Conservation (phyloP, 2,329 filamentous ascomycete genomes). For the Talaromyces rugulosus region DNA sequence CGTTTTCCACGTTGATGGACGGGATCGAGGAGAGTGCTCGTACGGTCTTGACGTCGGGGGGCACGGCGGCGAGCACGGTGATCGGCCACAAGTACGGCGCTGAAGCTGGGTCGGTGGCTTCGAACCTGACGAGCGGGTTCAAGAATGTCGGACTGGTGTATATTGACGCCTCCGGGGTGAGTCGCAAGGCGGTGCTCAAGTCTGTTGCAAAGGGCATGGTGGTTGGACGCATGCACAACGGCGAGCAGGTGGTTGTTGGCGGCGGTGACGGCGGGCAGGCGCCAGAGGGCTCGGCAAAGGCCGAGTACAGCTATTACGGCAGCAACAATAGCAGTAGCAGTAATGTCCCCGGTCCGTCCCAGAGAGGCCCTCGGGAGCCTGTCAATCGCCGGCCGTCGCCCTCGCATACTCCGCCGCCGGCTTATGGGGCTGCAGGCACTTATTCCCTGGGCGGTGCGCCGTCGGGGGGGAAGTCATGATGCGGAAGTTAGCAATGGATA, state of each 20-base stretch:
- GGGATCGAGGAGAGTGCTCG: slow-evolving; percentile 85
- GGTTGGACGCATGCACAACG: slow-evolving; percentile 46
- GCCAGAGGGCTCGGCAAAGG: not conserved
- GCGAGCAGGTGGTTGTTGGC: slow-evolving; percentile 46
- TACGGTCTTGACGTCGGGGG: slow-evolving; percentile 68
- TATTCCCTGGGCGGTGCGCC: slow-evolving; percentile 28
- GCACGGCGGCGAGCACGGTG: slow-evolving; percentile 75
- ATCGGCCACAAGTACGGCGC: slow-evolving; percentile 85
- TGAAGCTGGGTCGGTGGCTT: slow-evolving; percentile 76
- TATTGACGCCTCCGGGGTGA: slow-evolving; percentile 92
- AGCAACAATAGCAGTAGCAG: not conserved
- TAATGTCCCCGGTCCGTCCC: not conserved
- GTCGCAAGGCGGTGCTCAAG: slow-evolving; percentile 83
- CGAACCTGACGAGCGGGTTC: slow-evolving; percentile 74
- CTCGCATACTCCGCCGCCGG: slow-evolving; percentile 36
- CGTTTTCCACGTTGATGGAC: slow-evolving; percentile 90
- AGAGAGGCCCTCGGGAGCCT: slow-evolving; percentile 25
- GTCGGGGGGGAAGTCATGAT: slow-evolving; percentile 26
- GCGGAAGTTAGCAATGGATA: not conserved
- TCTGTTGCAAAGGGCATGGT: slow-evolving; percentile 93
- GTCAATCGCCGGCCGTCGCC: slow-evolving; percentile 26
- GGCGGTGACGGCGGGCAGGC: slow-evolving; percentile 42
- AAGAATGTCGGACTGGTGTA: slow-evolving; percentile 98
- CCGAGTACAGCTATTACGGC: slow-evolving; percentile 10
- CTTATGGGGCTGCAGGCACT: slow-evolving; percentile 35